Evolutionary conservation across 2,329 filamentous ascomycete species (phyloP).

Genomic region (Samsoniella hepiali): DNA sequence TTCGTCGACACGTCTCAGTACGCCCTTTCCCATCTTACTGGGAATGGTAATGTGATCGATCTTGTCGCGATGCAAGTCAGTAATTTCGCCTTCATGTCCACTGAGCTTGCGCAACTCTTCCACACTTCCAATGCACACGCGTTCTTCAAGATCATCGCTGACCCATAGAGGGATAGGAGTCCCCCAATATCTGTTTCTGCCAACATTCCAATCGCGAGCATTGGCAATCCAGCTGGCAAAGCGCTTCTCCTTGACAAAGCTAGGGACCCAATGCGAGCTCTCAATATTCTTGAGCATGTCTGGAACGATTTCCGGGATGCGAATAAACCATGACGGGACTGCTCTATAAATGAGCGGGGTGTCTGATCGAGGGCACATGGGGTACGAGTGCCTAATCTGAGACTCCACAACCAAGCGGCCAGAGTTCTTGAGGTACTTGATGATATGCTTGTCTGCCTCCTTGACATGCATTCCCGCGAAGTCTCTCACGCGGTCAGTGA

Average conservation of each 20-base stretch:
- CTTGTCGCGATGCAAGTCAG: slow-evolving; percentile 86
- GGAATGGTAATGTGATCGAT: slow-evolving; percentile 94
- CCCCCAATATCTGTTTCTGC: slow-evolving; percentile 91
- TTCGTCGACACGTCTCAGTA: slow-evolving; percentile 76
- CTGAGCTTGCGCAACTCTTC: slow-evolving; percentile 81
- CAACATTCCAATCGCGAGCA: slow-evolving; percentile 93
- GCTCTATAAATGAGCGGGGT: slow-evolving; percentile 90
- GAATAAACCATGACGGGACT: slow-evolving; percentile 93
- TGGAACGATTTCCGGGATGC: slow-evolving; percentile 77
- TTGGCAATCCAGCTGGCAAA: slow-evolving; percentile 91
- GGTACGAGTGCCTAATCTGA: slow-evolving; percentile 86
- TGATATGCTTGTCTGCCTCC: slow-evolving; percentile 86
- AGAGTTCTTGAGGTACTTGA: slow-evolving; percentile 77
- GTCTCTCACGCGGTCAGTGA: slow-evolving; percentile 72
- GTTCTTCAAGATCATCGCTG: slow-evolving; percentile 82
- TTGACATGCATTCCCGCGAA: slow-evolving; percentile 89
- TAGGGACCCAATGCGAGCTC: slow-evolving; percentile 86
- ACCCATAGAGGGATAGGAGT: slow-evolving; percentile 91
- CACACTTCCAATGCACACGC: slow-evolving; percentile 81
- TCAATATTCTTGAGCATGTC: slow-evolving; percentile 90
- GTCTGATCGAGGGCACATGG: slow-evolving; percentile 92
- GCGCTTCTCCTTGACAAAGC: slow-evolving; percentile 83
- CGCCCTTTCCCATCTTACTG: slow-evolving; percentile 80
- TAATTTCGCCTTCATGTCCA: slow-evolving; percentile 79
- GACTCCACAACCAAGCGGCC: slow-evolving; percentile 80